Conservation (phyloP, 768 basidiomycete species). For the Leucogyrophana mollusca region DNA sequence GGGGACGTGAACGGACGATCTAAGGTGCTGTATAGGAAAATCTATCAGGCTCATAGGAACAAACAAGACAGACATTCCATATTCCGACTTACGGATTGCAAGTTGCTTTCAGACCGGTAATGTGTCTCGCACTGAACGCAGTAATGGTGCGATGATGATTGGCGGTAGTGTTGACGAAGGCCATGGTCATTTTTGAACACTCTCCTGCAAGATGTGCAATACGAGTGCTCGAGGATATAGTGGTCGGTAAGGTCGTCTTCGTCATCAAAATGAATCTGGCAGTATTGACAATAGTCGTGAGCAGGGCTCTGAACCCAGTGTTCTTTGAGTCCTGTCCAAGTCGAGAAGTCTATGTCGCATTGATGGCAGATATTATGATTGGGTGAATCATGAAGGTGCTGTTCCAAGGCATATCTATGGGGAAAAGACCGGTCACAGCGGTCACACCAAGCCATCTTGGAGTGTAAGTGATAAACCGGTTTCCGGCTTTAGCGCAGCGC, state of each 20-base stretch:
- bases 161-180: slow-evolving; percentile 48
- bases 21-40: slow-evolving; percentile 39
- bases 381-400: slow-evolving; percentile 36
- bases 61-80: too few species aligned
- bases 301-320: slow-evolving; percentile 51
- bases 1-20: slow-evolving; percentile 44
- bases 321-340: slow-evolving; percentile 37
- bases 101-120: slow-evolving; percentile 32
- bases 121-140: slow-evolving; percentile 42
- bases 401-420: slow-evolving; percentile 22
- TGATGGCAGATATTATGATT: slow-evolving; percentile 44
- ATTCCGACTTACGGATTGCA: neutral
- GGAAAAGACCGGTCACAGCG: slow-evolving; percentile 40
- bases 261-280: slow-evolving; percentile 42
- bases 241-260: slow-evolving; percentile 38
- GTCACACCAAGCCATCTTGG: slow-evolving; percentile 33
- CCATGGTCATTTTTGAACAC: slow-evolving; percentile 40
- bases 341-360: slow-evolving; percentile 47
- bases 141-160: slow-evolving; percentile 41
- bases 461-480: slow-evolving; percentile 9
- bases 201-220: slow-evolving; percentile 40
- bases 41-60: neutral
- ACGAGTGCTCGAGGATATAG: slow-evolving; percentile 37
- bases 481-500: slow-evolving; percentile 16
- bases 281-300: slow-evolving; percentile 54